A percentile compares a stretch with the other conserved stretches of the same genome.
Conservation (phyloP, 1,284 basidiomycete species). For the Ceratobasidium sp. region DNA sequence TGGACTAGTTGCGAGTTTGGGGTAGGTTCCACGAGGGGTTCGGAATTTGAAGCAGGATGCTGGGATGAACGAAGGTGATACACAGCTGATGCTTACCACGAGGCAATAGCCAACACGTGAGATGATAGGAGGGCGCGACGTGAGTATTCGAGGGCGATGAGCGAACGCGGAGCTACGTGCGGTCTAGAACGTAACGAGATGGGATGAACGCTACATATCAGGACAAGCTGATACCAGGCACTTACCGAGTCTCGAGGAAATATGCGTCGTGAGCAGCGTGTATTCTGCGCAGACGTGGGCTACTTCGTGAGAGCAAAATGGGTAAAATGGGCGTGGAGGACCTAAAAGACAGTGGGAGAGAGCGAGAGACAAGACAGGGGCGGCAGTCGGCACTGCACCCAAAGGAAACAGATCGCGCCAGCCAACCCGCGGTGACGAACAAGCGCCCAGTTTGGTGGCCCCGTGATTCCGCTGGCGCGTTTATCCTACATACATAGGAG, state of each 20-base stretch:
- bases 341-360: background rate
- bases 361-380: constrained; percentile 23
- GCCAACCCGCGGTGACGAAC: constrained; percentile 3
- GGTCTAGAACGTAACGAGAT: constrained; percentile 23
- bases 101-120: constrained; percentile 33
- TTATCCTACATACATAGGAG: background rate
- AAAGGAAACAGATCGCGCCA: constrained; percentile 37
- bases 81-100: constrained; percentile 38
- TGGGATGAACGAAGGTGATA: constrained; percentile 29
- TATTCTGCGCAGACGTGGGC: background rate
- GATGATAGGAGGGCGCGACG: constrained; percentile 22
- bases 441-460: constrained; percentile 26
- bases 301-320: background rate
- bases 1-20: constrained; percentile 28
- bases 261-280: background rate
- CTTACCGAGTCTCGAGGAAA: constrained; percentile 2
- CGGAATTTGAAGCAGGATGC: constrained; percentile 40
- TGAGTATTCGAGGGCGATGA: constrained; percentile 25
- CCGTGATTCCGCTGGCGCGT: constrained; percentile 4
- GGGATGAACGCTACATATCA: constrained; percentile 16
- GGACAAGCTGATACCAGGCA: constrained; percentile 7
- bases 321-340: background rate
- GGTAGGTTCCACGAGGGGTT: constrained; percentile 35
- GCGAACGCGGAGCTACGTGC: constrained; percentile 9
- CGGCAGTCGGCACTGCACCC: constrained; percentile 25